phyloP scores from a whole-genome alignment of 352 stramenopile species.

The Pythium insidiosum region DNA sequence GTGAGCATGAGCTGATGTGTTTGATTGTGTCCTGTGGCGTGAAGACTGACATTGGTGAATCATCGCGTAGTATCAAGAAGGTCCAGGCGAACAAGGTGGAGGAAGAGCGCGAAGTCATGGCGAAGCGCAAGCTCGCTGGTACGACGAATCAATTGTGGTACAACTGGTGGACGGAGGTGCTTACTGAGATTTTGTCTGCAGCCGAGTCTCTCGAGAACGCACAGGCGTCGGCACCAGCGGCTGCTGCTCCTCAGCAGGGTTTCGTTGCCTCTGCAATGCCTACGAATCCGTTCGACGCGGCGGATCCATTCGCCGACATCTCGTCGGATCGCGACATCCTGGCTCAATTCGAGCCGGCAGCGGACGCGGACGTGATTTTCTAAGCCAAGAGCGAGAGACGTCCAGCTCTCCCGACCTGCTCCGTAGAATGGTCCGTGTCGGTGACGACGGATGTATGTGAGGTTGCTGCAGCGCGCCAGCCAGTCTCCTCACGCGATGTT shows the following conservation, averaged over 20 bases:
- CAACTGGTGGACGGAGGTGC: too few relatives aligned
- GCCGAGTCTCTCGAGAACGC: conserved; percentile 8
- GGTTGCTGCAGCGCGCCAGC: too few relatives aligned
- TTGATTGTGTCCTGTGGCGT: too few relatives aligned
- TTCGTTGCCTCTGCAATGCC: conserved; percentile 2
- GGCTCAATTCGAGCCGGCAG: conserved; percentile 64
- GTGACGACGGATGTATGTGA: too few relatives aligned
- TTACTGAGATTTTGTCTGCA: neutral
- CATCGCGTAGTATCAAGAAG: conserved; percentile 91
- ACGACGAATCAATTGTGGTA: too few relatives aligned
- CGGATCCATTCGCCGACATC: conserved; percentile 67
- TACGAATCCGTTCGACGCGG: conserved; percentile 20
- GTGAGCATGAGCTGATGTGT: too few relatives aligned
- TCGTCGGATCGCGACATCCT: conserved; percentile 71
- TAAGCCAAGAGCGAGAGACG: conserved; percentile 18
- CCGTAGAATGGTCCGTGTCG: too few relatives aligned
- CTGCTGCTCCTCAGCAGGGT: too few relatives aligned
- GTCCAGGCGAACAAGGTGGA: conserved; percentile 96
- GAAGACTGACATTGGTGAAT: too few relatives aligned
- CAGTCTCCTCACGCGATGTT: too few relatives aligned
- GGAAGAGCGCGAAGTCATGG: conserved; percentile 61
- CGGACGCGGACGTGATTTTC: conserved; percentile 78
- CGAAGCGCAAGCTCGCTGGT: conserved; percentile 49
- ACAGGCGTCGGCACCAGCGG: too few relatives aligned
- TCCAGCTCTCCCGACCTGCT: too few relatives aligned